These are phyloP conservation scores for Osmanthus fragrans DNA, from an alignment of 257 asterid genomes.

Conservation along the genomic window DNA sequence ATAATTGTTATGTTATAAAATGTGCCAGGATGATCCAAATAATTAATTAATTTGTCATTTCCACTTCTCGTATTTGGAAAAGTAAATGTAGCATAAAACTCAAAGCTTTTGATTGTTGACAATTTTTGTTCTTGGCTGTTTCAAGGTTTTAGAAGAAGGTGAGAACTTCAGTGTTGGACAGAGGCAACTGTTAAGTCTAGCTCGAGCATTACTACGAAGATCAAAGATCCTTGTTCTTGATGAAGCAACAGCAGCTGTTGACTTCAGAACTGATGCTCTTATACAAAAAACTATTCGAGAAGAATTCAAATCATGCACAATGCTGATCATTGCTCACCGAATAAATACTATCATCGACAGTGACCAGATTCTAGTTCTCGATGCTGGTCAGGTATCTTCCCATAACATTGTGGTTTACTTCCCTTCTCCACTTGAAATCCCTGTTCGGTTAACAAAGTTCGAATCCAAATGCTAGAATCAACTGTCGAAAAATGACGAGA, in stretches of 20 bases:
- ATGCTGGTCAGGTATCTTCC: constrained; percentile 58
- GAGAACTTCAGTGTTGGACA: constrained; percentile 89
- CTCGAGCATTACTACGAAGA: constrained; percentile 78
- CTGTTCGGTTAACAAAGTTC: neutral
- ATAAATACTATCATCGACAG: constrained; percentile 76
- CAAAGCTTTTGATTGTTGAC: neutral
- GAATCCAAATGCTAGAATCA: neutral
- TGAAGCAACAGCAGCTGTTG: constrained; percentile 91
- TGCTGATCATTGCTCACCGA: constrained; percentile 85
- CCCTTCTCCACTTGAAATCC: neutral
- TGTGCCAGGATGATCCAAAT: neutral
- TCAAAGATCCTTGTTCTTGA: constrained; percentile 85
- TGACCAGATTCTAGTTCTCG: constrained; percentile 68
- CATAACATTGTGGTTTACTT: neutral
- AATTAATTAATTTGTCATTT: neutral
- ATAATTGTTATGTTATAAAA: neutral
- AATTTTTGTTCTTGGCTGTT: constrained; percentile 5
- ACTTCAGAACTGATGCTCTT: constrained; percentile 82
- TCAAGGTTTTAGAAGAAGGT: constrained; percentile 85
- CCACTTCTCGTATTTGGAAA: neutral
- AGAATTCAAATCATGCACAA: constrained; percentile 77
- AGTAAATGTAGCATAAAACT: neutral
- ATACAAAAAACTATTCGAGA: constrained; percentile 80
- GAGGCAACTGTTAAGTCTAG: constrained; percentile 78
- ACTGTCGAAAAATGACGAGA: neutral